Evolutionary conservation across 345 rosid species (phyloP).

Genomic region (Pistacia vera): DNA sequence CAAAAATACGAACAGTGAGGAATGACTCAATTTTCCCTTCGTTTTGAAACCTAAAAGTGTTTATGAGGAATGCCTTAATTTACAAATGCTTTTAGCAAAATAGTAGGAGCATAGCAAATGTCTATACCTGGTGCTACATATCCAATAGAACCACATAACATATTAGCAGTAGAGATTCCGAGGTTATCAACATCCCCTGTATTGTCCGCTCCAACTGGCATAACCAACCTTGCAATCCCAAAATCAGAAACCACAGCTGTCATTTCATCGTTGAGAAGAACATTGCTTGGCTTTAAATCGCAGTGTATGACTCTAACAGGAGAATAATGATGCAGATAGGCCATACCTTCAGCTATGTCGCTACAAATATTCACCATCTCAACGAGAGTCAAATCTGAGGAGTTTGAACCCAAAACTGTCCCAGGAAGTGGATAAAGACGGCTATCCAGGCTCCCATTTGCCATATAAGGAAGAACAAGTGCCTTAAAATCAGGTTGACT

Average conservation of each 20-base stretch:
- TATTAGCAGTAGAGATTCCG: slow-evolving; percentile 52
- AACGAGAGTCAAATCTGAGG: slow-evolving; percentile 43
- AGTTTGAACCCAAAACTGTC: slow-evolving; percentile 29
- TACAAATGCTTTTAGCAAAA: no score
- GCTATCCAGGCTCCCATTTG: slow-evolving; percentile 52
- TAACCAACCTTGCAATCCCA: slow-evolving; percentile 46
- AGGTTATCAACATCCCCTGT: slow-evolving; percentile 32
- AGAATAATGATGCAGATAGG: slow-evolving; percentile 61
- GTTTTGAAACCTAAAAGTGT: no score
- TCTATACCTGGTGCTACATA: slow-evolving; percentile 40
- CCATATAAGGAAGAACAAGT: slow-evolving; percentile 53
- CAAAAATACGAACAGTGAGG: not conserved
- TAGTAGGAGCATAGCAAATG: not conserved
- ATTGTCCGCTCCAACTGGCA: slow-evolving; percentile 34
- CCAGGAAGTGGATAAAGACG: slow-evolving; percentile 44
- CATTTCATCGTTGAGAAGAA: slow-evolving; percentile 61
- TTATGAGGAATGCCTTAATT: no score
- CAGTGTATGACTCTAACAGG: slow-evolving; percentile 56
- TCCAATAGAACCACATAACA: slow-evolving; percentile 36
- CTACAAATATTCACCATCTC: slow-evolving; percentile 56
- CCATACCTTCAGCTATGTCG: slow-evolving; percentile 62
- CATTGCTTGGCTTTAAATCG: slow-evolving; percentile 25
- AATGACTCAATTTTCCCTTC: no score
- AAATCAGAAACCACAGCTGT: slow-evolving; percentile 58
- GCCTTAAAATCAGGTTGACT: slow-evolving; percentile 60